Percentiles rank a stretch among this genome's conserved stretches.
Conservation (phyloP, 1,284 basidiomycete species). For the Tausonia pullulans region DNA sequence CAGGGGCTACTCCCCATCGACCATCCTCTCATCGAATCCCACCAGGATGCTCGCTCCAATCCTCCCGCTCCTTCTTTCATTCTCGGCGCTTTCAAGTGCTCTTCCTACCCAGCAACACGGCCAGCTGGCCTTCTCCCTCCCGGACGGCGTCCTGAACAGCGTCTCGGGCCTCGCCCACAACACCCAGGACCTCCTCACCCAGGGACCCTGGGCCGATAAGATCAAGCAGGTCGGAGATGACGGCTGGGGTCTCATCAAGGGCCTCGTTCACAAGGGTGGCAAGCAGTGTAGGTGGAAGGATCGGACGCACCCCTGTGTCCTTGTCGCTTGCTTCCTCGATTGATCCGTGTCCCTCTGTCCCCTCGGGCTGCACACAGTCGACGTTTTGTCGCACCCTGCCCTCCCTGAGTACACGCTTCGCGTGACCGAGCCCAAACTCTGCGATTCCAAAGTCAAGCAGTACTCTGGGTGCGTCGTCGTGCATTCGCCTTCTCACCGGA, state of each 20-base stretch:
- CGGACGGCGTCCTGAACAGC: neutral
- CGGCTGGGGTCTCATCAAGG: conserved; percentile 1
- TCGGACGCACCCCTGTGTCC: neutral
- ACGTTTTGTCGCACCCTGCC: conserved; percentile 58
- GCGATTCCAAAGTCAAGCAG: conserved; percentile 71
- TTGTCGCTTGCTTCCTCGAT: neutral
- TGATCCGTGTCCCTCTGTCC: neutral
- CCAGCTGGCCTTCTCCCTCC: neutral
- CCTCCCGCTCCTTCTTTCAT: too few relatives aligned
- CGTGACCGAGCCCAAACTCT: conserved; percentile 56
- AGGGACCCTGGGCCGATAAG: neutral
- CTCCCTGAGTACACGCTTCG: conserved; percentile 60
- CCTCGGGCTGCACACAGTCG: conserved; percentile 40
- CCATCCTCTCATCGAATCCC: too few relatives aligned
- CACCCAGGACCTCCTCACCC: neutral
- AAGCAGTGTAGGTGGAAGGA: conserved; percentile 3
- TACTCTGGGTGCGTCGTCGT: conserved; percentile 47
- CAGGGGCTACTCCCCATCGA: too few relatives aligned
- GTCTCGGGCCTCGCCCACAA: too few relatives aligned
- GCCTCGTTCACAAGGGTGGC: neutral
- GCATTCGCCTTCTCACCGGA: too few relatives aligned
- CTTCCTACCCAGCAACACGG: neutral
- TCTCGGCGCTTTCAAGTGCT: neutral
- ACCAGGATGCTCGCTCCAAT: too few relatives aligned
- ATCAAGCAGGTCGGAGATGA: neutral